A percentile compares a stretch with the other conserved stretches of the same genome.
phyloP scores from a whole-genome alignment of 768 basidiomycete genomes.

The Auricularia sp. region DNA sequence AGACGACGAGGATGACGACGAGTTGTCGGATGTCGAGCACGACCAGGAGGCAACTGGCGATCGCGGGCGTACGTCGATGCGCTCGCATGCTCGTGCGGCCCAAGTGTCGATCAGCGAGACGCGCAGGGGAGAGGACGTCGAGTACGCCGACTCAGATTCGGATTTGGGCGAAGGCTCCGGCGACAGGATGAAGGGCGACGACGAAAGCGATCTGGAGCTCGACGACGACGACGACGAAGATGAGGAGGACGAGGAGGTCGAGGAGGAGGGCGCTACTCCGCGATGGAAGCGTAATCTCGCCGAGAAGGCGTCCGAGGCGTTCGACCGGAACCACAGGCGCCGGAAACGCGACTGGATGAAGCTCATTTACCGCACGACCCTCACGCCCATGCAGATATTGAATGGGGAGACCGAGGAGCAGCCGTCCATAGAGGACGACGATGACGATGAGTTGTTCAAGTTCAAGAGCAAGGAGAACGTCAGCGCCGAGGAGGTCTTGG shows the following conservation, averaged over 20 bases:
- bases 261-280: conserved; percentile 38
- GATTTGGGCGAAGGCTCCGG: conserved; percentile 35
- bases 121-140: conserved; percentile 33
- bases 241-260: conserved; percentile 30
- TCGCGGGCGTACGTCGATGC: conserved; percentile 41
- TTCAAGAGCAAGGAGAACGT: conserved; percentile 31
- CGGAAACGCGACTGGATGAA: conserved; percentile 69
- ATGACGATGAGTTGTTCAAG: conserved; percentile 69
- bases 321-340: conserved; percentile 28
- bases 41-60: conserved; percentile 23
- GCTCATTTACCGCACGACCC: conserved; percentile 64
- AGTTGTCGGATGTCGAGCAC: conserved; percentile 13
- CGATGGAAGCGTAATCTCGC: conserved; percentile 67
- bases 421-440: conserved; percentile 24
- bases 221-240: conserved; percentile 28
- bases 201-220: conserved; percentile 35
- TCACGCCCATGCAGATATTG: conserved; percentile 62
- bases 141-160: conserved; percentile 73
- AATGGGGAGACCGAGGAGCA: conserved; percentile 22
- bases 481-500: conserved; percentile 43
- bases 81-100: conserved; percentile 29
- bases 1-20: conserved; percentile 20
- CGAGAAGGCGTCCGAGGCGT: conserved; percentile 35
- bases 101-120: conserved; percentile 31
- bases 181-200: conserved; percentile 29